Conservation (phyloP, 208 protist genomes). For the Balamuthia mandrillaris region DNA sequence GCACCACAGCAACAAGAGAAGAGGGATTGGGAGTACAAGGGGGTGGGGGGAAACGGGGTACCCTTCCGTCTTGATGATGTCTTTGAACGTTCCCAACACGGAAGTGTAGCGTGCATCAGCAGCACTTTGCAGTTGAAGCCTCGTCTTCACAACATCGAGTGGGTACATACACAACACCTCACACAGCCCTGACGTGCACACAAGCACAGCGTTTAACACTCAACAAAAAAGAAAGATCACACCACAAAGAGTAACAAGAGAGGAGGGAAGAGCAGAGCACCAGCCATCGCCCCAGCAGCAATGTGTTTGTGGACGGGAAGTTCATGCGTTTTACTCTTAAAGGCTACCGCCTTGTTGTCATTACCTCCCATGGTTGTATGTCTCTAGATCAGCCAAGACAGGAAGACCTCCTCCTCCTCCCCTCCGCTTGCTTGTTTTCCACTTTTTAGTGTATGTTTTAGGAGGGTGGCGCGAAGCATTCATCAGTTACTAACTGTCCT, state of each 20-base stretch:
- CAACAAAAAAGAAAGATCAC: background rate
- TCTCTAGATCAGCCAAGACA: no score
- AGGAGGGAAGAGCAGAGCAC: background rate
- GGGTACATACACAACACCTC: constrained; percentile 31
- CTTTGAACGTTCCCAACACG: constrained; percentile 17
- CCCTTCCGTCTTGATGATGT: constrained; percentile 59
- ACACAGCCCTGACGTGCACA: background rate
- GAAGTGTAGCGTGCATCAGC: background rate
- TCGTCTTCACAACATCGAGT: constrained; percentile 13
- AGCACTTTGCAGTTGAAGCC: background rate
- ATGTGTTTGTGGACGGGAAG: constrained; percentile 16
- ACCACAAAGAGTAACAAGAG: background rate
- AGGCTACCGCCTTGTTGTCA: no score
- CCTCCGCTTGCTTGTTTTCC: no score
- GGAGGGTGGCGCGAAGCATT: no score
- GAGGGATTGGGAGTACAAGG: background rate
- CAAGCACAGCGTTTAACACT: background rate
- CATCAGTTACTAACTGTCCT: no score
- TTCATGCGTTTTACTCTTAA: no score
- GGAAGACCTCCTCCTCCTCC: no score
- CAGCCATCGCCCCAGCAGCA: background rate
- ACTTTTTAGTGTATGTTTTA: no score
- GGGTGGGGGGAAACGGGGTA: background rate
- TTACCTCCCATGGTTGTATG: no score
- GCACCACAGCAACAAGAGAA: background rate